A percentile compares a stretch with the other conserved stretches of the same genome.
These are phyloP conservation scores for Penicillium sp. DNA, from an alignment of 2,329 filamentous ascomycete species.

Conservation along the genomic window DNA sequence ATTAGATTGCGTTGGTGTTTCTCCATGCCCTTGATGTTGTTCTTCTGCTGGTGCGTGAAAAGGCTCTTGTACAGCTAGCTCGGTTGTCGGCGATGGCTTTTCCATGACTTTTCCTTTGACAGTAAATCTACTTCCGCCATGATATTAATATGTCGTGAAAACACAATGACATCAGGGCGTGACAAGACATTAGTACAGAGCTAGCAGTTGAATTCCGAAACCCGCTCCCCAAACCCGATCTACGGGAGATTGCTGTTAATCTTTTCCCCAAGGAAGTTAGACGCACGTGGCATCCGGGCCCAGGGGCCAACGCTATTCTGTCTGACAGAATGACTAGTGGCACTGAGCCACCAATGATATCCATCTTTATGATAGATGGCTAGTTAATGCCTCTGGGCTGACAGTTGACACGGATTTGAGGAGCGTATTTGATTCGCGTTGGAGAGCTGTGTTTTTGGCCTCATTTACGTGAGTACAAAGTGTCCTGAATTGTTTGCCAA, in stretches of 20 bases:
- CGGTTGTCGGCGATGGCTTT: not conserved
- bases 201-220: not conserved
- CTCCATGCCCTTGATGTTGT: not conserved
- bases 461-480: too few species aligned
- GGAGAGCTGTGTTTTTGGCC: not conserved
- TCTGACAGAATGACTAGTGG: too few species aligned
- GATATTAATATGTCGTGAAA: not conserved
- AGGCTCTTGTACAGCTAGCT: not conserved
- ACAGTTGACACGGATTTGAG: not conserved
- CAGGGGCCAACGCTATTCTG: too few species aligned
- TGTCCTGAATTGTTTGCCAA: not conserved
- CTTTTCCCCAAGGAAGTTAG: not conserved
- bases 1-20: not conserved
- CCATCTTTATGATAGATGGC: too few species aligned
- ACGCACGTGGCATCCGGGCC: not conserved
- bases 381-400: too few species aligned
- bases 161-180: not conserved
- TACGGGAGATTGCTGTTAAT: not conserved
- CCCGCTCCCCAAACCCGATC: not conserved
- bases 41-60: not conserved
- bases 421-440: not conserved
- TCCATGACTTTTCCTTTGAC: not conserved
- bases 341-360: too few species aligned
- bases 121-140: not conserved
- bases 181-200: not conserved